Conservation (phyloP, 73 alveolate genomes). For the Tetrahymena thermophila region DNA sequence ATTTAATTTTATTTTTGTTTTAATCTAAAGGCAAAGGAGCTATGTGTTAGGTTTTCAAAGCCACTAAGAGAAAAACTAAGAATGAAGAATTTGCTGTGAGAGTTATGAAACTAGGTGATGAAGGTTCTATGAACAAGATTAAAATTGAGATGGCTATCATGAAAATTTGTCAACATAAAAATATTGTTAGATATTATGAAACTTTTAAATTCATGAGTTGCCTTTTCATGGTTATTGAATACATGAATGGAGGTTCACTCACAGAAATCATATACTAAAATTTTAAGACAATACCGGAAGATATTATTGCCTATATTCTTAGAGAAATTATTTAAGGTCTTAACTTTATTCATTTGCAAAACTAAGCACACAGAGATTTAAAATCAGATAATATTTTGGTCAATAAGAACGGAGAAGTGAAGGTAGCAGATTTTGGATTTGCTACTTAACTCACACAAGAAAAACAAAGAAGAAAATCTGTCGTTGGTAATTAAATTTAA, state of each 20-base stretch:
- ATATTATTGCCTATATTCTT: conserved; percentile 18
- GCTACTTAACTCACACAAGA: conserved; percentile 33
- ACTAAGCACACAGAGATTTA: conserved; percentile 39
- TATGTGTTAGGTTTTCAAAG: conserved; percentile 19
- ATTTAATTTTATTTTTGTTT: background rate
- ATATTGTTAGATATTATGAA: conserved; percentile 31
- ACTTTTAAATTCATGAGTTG: conserved; percentile 9
- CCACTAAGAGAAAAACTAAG: conserved; percentile 17
- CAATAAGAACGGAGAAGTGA: conserved; percentile 33
- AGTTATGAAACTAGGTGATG: conserved; percentile 39
- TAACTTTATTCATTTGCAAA: conserved; percentile 17
- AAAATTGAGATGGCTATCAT: conserved; percentile 40
- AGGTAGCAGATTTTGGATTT: conserved; percentile 42
- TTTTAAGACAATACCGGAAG: conserved; percentile 19
- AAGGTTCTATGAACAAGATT: conserved; percentile 1
- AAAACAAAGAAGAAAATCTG: conserved; percentile 27
- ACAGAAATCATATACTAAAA: conserved; percentile 35
- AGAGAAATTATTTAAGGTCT: conserved; percentile 34
- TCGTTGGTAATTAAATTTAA: conserved; percentile 2
- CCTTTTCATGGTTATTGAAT: conserved; percentile 39
- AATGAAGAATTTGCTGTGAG: conserved; percentile 38
- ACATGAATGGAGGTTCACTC: conserved; percentile 39
- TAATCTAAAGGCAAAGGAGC: conserved; percentile 9
- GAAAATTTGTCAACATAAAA: conserved; percentile 30
- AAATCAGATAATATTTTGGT: conserved; percentile 30